Conservation (phyloP, 768 basidiomycete species). For the Phylloporus sp. region DNA sequence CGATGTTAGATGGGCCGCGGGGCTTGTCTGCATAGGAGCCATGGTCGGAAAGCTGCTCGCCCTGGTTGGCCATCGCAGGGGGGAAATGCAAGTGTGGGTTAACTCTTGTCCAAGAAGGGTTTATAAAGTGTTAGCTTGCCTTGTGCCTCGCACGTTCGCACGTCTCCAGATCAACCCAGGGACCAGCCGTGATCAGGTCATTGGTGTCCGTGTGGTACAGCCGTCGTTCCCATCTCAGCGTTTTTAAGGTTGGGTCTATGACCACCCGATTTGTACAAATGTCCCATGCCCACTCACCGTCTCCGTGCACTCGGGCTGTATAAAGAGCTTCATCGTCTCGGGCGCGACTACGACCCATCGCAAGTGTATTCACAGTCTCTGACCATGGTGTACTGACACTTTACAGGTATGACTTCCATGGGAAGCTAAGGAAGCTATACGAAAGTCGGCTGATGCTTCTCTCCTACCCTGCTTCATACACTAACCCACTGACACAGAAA, state of each 20-base stretch:
- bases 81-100: background rate
- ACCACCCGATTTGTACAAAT: background rate
- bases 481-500: slow-evolving; percentile 43
- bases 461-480: background rate
- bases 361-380: slow-evolving; percentile 4
- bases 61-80: slow-evolving; percentile 18
- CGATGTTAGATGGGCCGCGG: slow-evolving; percentile 22
- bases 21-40: slow-evolving; percentile 29
- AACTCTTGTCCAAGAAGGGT: background rate
- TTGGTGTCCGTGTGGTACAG: background rate
- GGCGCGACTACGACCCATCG: slow-evolving; percentile 80
- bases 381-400: slow-evolving; percentile 5
- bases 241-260: background rate
- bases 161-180: slow-evolving; percentile 1
- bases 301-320: slow-evolving; percentile 68
- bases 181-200: background rate
- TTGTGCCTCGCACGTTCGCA: slow-evolving; percentile 32
- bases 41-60: slow-evolving; percentile 27
- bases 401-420: slow-evolving; percentile 72
- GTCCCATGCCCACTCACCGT: slow-evolving; percentile 47
- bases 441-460: slow-evolving; percentile 47
- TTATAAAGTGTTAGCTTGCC: slow-evolving; percentile 10
- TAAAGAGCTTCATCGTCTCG: slow-evolving; percentile 78
- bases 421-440: slow-evolving; percentile 63
- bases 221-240: no score